A percentile compares a stretch with the other conserved stretches of the same genome.
Evolutionary conservation across 2,329 filamentous ascomycete species (phyloP).

Genomic region (Blastomyces gilchristii): DNA sequence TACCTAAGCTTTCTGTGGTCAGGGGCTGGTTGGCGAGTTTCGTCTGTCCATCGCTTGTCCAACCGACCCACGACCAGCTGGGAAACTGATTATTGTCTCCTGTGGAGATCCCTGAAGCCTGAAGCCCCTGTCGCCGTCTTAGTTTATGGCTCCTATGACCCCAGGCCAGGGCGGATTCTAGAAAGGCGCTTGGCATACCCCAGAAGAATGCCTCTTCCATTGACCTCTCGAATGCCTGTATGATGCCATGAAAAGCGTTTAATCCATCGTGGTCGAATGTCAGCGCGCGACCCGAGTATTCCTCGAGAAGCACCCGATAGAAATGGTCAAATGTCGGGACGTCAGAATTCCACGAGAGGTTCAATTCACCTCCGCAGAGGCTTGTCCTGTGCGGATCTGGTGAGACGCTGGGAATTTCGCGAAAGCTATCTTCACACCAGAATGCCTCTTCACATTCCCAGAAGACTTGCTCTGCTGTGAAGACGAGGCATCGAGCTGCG

Average conservation of each 20-base stretch:
- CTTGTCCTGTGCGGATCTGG: background rate
- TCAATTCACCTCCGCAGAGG: background rate
- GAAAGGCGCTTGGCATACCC: background rate
- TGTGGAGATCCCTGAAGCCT: background rate
- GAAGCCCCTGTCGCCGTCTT: background rate
- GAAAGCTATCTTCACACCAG: conserved; percentile 3
- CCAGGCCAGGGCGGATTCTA: background rate
- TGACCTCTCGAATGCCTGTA: conserved; percentile 1
- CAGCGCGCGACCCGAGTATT: background rate
- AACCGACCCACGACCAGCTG: conserved; percentile 1
- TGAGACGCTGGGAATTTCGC: background rate
- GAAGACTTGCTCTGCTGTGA: conserved; percentile 1
- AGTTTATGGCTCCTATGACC: background rate
- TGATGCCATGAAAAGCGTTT: background rate
- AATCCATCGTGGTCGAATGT: background rate
- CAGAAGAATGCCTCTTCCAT: background rate
- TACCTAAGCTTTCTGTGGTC: background rate
- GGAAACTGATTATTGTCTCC: background rate
- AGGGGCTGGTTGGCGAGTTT: conserved; percentile 1
- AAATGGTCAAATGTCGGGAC: conserved; percentile 1
- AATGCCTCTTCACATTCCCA: conserved; percentile 4
- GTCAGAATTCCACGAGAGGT: conserved; percentile 1
- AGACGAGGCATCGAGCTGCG: background rate
- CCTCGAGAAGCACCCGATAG: background rate
- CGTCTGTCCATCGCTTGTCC: background rate